phyloP scores from a whole-genome alignment of 768 basidiomycete species.

The Auriscalpium microsporum region DNA sequence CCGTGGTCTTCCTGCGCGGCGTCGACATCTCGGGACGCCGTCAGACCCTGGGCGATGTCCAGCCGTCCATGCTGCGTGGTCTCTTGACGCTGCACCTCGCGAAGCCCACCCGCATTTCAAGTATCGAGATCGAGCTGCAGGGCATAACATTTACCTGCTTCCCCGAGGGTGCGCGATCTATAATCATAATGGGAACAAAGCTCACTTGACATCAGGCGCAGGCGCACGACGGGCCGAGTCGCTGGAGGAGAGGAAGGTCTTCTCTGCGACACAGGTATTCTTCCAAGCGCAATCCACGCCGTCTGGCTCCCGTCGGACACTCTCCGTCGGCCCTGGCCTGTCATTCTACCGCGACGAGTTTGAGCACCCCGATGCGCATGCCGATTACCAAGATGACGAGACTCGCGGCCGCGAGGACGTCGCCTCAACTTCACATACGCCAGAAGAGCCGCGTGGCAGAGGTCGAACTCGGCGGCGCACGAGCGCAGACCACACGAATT shows the following conservation, averaged over 20 bases:
- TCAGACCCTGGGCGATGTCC: constrained; percentile 25
- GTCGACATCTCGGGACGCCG: constrained; percentile 26
- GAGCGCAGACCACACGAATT: constrained; percentile 25
- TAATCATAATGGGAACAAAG: too few species aligned
- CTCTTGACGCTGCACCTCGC: constrained; percentile 52
- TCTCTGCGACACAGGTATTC: constrained; percentile 61
- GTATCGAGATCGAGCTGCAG: constrained; percentile 72
- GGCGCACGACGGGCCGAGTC: constrained; percentile 71
- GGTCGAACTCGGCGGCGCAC: constrained; percentile 18
- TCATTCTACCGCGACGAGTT: constrained; percentile 32
- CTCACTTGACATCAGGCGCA: constrained; percentile 30
- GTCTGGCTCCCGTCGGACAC: constrained; percentile 34
- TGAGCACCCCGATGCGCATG: constrained; percentile 29
- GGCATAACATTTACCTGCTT: constrained; percentile 68
- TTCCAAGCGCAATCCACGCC: constrained; percentile 51
- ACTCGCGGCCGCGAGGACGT: not conserved
- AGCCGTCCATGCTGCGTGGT: constrained; percentile 55
- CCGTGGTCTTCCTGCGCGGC: constrained; percentile 45
- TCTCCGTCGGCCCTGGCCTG: constrained; percentile 44
- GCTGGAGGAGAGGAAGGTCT: constrained; percentile 68
- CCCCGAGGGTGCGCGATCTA: constrained; percentile 63
- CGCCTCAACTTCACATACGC: too few species aligned
- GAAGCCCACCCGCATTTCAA: constrained; percentile 80
- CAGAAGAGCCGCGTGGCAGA: constrained; percentile 14
- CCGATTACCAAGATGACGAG: constrained; percentile 18